Evolutionary conservation across 108 stramenopile species (phyloP), one percentile per base, ranked within the genome.

Genomic region (Nitzschia putrida): DNA sequence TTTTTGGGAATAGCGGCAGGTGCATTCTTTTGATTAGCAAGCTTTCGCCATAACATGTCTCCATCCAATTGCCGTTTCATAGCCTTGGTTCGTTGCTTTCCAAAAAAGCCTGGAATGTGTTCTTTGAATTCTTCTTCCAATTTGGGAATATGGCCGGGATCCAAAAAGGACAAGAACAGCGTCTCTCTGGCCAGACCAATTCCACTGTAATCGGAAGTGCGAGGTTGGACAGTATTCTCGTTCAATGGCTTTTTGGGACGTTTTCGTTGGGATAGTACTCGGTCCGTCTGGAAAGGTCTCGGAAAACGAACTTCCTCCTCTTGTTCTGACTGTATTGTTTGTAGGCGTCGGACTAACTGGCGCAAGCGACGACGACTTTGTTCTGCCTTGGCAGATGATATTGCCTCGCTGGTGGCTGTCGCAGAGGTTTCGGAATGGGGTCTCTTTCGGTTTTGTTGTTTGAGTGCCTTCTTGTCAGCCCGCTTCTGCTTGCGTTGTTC

Each of bases 41-140:
- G 66, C 53, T 74, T 69, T 40, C 80, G 72, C 90, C 88, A 90
- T 52, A 90, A 52, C 93, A 91, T 91, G 47, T 88, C 80, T 50
- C 77, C 76, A 61, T 82, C 83, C 47, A 73, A 51, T 64, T 94
- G 89, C 50, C 74, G 81, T 73, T 95, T 95, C 83, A 88, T 91
- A 3, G 84, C 83, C 54, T 87, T 90, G 14, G 83, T 88, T 25
- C 86, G 86, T 25, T 83, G 83, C 74, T 86, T 95, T 3, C 93
- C 93, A 76, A 86, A 95, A 49, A 95, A 95, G 13, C 93, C 93
- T 0, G 82, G 81, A 51, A 95, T 81, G 65, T 95, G 93, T 65
- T 92, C 91, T 51, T 64, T 63, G 74, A 95, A 95, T 73, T 95
- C 89, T 66, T 88, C 58, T 57, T 90, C 85, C 9, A 95, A 68